These are phyloP conservation scores for Fusarium proliferatum DNA, from an alignment of 2,329 filamentous ascomycete species.

Conservation along the genomic window DNA sequence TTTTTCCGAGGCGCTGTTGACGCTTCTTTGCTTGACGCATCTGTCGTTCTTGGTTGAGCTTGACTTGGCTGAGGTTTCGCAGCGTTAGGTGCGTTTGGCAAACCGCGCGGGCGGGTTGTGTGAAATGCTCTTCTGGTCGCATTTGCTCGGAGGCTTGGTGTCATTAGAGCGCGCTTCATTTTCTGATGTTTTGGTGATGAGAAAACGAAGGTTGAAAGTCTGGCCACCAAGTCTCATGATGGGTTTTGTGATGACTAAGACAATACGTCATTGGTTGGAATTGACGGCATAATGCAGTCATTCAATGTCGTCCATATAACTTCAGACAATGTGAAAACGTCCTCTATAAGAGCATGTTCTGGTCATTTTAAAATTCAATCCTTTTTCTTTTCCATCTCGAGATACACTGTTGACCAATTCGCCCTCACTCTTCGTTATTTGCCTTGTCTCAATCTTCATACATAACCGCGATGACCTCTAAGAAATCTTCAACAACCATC, in stretches of 20 bases:
- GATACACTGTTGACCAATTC: background rate
- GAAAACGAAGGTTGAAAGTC: background rate
- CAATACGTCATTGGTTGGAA: constrained; percentile 23
- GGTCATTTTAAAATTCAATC: fast-evolving
- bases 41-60: background rate
- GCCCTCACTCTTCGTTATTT: fast-evolving
- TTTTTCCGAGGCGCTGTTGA: constrained; percentile 51
- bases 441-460: background rate
- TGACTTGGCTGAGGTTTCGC: background rate
- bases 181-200: background rate
- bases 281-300: constrained; percentile 10
- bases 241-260: background rate
- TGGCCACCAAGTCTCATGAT: background rate
- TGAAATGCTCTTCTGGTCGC: background rate
- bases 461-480: background rate
- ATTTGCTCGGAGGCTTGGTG: fast-evolving
- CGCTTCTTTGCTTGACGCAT: background rate
- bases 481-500: constrained; percentile 34
- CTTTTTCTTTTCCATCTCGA: fast-evolving
- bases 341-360: fast-evolving
- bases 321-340: fast-evolving
- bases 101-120: fast-evolving
- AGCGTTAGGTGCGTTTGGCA: fast-evolving
- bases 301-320: background rate
- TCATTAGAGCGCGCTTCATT: constrained; percentile 4